Base-by-base conservation (phyloP, 257 asterid genomes). In the Parsonsia alboflavescens region DNA sequence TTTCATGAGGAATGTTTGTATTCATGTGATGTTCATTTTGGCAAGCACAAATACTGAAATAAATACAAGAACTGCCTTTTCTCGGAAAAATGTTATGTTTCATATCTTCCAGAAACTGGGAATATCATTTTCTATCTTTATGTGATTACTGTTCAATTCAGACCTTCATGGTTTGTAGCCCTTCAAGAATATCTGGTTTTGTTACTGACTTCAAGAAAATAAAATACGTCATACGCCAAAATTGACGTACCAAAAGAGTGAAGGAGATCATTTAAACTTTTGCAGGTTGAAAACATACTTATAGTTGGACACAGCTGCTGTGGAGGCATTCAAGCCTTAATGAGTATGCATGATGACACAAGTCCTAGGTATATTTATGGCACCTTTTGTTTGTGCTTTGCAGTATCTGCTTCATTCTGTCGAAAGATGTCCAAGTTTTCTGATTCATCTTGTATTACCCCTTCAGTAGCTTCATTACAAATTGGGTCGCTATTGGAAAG, bases 251-350 rank as follows among this genome's bases (percentile, higher is more conserved):
- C 74, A 33, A 52, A 70, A 28, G 58, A 46, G n/a, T 30, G 63
- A 22, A 16, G 17, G 24, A 6, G 0, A 16, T 0, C 2, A 36
- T 66, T 42, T 41, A 45, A 17, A 10, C 64, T 42, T 72, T 58
- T 82, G 82, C 87, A 95, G 99, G 99, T 95, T 53, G 92, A 85
- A 79, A 92, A 92, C 77, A 78, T 95, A 83, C 83, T 95, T 67
- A 87, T 92, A 66, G 80, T 92, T 72, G 99, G 99, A 62, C 99
- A 95, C 82, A 92, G 98, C 84, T 85, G 96, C 71, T 95, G 99
- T 78, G 99, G 99, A 48, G 99, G 99, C 74, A 95, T 95, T 69
- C 88, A 70, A 81, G 98, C 99, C 70, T 85, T 95, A 80, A 95
- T 92, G 98, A 89, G 97, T 82, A 84, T 90, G 90, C 82, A 85